phyloP scores from a whole-genome alignment of 75 land plant species.

The Cupressus sempervirens region DNA sequence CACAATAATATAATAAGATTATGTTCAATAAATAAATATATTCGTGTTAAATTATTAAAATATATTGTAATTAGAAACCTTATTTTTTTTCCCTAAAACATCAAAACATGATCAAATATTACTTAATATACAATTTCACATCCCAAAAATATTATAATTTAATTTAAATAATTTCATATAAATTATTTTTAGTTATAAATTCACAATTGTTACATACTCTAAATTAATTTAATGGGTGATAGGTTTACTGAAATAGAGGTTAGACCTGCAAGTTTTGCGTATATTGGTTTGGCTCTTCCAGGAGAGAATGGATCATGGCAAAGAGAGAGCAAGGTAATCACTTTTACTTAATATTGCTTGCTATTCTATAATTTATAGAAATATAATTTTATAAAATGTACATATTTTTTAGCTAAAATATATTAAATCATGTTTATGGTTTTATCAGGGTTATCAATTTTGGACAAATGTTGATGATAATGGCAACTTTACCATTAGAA shows the following conservation, averaged over 20 bases:
- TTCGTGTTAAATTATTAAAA: too few species aligned
- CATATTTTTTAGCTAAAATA: not conserved
- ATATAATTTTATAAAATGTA: not conserved
- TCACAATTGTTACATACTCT: not conserved
- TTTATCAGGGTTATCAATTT: conserved; percentile 77
- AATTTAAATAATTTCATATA: not conserved
- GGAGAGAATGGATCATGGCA: conserved; percentile 65
- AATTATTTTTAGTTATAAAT: not conserved
- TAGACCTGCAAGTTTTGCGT: conserved; percentile 38
- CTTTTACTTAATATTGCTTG: too few species aligned
- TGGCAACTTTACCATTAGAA: conserved; percentile 52
- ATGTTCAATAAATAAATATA: too few species aligned
- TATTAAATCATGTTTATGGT: not conserved
- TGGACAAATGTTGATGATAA: conserved; percentile 53
- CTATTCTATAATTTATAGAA: too few species aligned
- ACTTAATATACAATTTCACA: not conserved
- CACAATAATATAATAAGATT: too few species aligned
- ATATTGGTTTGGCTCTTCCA: conserved; percentile 58
- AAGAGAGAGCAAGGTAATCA: conserved; percentile 61
- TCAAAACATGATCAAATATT: too few species aligned
- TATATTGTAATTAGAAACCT: too few species aligned
- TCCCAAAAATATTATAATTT: not conserved
- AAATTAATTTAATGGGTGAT: not conserved
- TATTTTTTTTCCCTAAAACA: too few species aligned
- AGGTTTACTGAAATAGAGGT: conserved; percentile 17